Evolutionary conservation across 179 eudicot genomes (phyloP).

Genomic region (Silene noctiflora): DNA sequence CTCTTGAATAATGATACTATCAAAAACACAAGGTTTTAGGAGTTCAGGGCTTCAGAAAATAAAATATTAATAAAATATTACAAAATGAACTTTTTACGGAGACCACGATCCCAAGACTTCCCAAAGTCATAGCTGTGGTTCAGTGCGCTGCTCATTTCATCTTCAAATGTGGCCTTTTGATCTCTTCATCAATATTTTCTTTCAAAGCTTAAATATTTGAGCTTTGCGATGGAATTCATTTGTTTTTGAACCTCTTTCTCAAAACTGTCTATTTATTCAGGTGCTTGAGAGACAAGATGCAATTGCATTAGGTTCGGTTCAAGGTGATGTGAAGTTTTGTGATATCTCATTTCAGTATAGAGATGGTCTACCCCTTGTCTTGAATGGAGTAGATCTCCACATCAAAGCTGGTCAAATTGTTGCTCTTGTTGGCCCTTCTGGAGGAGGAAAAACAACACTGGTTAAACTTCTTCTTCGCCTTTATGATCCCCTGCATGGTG

Average conservation of each 20-base stretch:
- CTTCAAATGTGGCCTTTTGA: not conserved
- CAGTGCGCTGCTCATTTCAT: not conserved
- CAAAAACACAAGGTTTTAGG: not conserved
- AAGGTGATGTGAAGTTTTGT: slow-evolving; percentile 66
- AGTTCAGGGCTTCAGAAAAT: not conserved
- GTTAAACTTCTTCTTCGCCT: slow-evolving; percentile 93
- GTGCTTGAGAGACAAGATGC: slow-evolving; percentile 67
- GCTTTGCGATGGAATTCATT: not conserved
- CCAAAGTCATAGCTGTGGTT: not conserved
- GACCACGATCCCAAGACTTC: not conserved
- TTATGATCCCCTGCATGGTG: slow-evolving; percentile 80
- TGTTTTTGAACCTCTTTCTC: slow-evolving; percentile 16
- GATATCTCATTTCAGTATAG: slow-evolving; percentile 62
- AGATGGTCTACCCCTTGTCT: slow-evolving; percentile 55
- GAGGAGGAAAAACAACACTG: slow-evolving; percentile 96
- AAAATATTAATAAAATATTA: no score
- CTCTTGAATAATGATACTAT: not conserved
- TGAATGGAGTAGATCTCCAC: slow-evolving; percentile 66
- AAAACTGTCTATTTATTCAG: slow-evolving; percentile 31
- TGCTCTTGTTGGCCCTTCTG: slow-evolving; percentile 96
- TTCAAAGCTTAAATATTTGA: not conserved
- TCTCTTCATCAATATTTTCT: slow-evolving; percentile 1
- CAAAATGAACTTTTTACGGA: no score
- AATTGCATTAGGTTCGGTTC: slow-evolving; percentile 48
- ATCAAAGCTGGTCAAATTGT: slow-evolving; percentile 84